A percentile compares a stretch with the other conserved stretches of the same genome.
These are phyloP conservation scores for Morella rubra DNA, from an alignment of 306 rosid genomes.

Conservation along the genomic window DNA sequence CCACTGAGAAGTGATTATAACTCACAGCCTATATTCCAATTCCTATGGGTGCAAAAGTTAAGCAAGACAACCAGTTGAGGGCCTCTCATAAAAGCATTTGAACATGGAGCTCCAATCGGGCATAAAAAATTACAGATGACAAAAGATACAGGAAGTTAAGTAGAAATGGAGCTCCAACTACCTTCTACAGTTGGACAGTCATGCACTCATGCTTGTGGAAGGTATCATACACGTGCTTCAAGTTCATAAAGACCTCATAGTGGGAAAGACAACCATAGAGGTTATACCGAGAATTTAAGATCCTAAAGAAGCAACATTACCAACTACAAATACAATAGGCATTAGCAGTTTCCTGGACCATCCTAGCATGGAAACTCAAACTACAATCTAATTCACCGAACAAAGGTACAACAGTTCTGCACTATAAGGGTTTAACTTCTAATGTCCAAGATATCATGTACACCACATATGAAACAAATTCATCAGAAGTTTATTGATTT, in stretches of 20 bases:
- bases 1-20: not conserved
- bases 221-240: conserved; percentile 13
- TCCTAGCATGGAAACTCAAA: not conserved
- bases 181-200: conserved; percentile 11
- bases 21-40: not conserved
- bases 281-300: conserved; percentile 12
- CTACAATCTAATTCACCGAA: too few species aligned
- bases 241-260: not conserved
- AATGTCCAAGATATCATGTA: not conserved
- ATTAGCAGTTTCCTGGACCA: not conserved
- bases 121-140: not conserved
- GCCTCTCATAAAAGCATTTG: too few species aligned
- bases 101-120: not conserved
- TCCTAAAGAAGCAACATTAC: conserved; percentile 3
- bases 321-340: conserved; percentile 1
- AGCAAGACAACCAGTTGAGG: not conserved
- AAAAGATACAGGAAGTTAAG: not conserved
- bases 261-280: conserved; percentile 17
- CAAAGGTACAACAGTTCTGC: not conserved
- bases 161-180: conserved; percentile 4
- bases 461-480: too few species aligned
- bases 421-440: not conserved
- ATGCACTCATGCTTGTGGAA: conserved; percentile 14
- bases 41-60: not conserved
- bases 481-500: too few species aligned